Conservation (phyloP, 2,329 filamentous ascomycete species). For the Diaporthe vexans region DNA sequence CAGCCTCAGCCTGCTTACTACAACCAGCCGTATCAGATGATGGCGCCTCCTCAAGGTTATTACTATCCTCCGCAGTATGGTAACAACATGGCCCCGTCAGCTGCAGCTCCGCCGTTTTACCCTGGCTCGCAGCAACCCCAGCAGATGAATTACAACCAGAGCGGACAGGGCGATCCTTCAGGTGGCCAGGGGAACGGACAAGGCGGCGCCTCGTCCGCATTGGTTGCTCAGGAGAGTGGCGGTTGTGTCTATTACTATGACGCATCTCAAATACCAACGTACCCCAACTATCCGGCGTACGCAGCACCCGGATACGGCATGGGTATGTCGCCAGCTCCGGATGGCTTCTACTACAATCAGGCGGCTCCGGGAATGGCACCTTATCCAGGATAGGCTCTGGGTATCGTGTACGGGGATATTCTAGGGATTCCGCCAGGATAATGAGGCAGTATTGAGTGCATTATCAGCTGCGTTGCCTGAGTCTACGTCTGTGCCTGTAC, state of each 20-base stretch:
- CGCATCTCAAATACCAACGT: conserved; percentile 76
- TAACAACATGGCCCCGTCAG: conserved; percentile 56
- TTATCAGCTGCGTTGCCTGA: not conserved
- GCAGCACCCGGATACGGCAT: conserved; percentile 63
- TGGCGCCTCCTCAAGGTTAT: conserved; percentile 72
- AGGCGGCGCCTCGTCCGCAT: conserved; percentile 67
- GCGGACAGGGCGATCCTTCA: conserved; percentile 56
- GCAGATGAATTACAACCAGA: conserved; percentile 58
- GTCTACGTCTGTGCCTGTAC: not conserved
- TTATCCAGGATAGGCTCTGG: conserved; percentile 68
- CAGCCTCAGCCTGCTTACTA: conserved; percentile 74
- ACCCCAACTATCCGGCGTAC: conserved; percentile 63
- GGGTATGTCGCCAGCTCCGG: conserved; percentile 74
- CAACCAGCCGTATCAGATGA: conserved; percentile 68
- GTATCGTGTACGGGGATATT: conserved; percentile 44
- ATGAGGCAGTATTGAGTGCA: not conserved
- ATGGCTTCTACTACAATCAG: conserved; percentile 80
- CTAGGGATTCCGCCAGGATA: not conserved
- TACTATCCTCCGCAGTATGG: conserved; percentile 75
- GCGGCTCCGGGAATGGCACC: conserved; percentile 69
- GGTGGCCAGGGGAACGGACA: conserved; percentile 58
- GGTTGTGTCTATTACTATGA: conserved; percentile 98
- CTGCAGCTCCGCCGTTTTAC: conserved; percentile 68
- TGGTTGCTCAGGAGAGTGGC: conserved; percentile 88
- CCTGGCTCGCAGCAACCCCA: conserved; percentile 65